A percentile compares a stretch with the other conserved stretches of the same genome.
These are phyloP conservation scores for Penicillium hesseltinei DNA, from an alignment of 2,329 filamentous ascomycete genomes.

Conservation along the genomic window DNA sequence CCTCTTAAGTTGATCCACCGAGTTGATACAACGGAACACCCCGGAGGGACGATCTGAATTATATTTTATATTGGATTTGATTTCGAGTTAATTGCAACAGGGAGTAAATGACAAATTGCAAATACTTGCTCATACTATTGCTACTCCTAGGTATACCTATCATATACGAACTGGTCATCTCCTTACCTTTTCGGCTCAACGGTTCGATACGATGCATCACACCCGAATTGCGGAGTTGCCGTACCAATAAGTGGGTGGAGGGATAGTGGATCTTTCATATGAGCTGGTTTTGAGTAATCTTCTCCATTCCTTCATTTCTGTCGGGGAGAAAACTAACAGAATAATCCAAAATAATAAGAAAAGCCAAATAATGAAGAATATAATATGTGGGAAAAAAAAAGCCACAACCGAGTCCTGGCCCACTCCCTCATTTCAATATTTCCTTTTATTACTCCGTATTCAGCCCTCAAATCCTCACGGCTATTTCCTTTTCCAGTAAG, in stretches of 20 bases:
- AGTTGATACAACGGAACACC: not conserved
- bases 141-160: not conserved
- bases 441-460: too few species aligned
- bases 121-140: not conserved
- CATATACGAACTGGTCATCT: constrained; percentile 1
- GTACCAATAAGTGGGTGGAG: not conserved
- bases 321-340: not conserved
- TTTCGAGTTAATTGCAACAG: not conserved
- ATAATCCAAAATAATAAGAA: not conserved
- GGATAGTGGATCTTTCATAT: not conserved
- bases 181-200: constrained; percentile 6
- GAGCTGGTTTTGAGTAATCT: not conserved
- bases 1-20: not conserved
- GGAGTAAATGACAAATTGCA: not conserved
- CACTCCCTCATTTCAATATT: not conserved
- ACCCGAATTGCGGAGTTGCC: constrained; percentile 6
- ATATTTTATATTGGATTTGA: not conserved
- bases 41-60: not conserved
- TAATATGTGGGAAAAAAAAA: not conserved
- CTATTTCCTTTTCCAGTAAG: constrained; percentile 2
- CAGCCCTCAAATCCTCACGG: not conserved
- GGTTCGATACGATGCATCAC: constrained; percentile 6
- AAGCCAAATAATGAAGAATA: not conserved
- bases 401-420: not conserved
- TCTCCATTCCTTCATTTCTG: not conserved